A percentile compares a stretch with the other conserved stretches of the same genome.
Conservation (phyloP, 2,329 filamentous ascomycete genomes). For the Xylaria sp. region DNA sequence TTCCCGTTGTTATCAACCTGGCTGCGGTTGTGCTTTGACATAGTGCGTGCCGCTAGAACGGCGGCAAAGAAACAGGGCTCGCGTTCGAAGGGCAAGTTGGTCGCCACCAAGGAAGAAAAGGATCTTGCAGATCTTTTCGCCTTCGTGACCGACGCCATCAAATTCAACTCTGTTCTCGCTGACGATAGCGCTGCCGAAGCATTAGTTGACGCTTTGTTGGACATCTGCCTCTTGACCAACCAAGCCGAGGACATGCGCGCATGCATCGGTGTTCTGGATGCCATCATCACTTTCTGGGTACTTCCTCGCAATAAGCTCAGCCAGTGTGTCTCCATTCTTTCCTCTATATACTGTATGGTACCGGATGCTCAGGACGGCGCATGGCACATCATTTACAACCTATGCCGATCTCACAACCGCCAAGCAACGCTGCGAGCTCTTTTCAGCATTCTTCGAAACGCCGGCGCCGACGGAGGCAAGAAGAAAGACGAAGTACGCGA, state of each 20-base stretch:
- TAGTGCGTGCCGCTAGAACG: conserved; percentile 47
- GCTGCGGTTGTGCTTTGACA: conserved; percentile 52
- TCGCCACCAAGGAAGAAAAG: conserved; percentile 49
- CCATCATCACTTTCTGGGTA: conserved; percentile 65
- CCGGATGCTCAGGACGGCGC: conserved; percentile 54
- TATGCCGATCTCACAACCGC: conserved; percentile 69
- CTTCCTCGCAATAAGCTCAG: conserved; percentile 59
- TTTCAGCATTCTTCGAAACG: conserved; percentile 54
- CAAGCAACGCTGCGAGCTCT: conserved; percentile 62
- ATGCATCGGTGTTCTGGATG: conserved; percentile 63
- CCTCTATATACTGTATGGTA: conserved; percentile 65
- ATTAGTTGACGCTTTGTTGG: conserved; percentile 57
- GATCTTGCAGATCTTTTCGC: conserved; percentile 60
- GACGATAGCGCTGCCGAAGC: conserved; percentile 55
- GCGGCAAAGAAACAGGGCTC: conserved; percentile 46
- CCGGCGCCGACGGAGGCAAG: conserved; percentile 40
- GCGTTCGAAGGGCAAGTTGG: conserved; percentile 39
- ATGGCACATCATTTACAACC: conserved; percentile 65
- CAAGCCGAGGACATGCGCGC: conserved; percentile 59
- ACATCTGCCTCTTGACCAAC: conserved; percentile 64
- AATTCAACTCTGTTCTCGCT: conserved; percentile 68
- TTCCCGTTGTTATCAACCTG: conserved; percentile 57
- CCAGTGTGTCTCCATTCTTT: conserved; percentile 64
- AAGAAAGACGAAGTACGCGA: conserved; percentile 51
- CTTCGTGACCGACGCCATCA: conserved; percentile 63